phyloP scores from a whole-genome alignment of 83 land plant species.

The Picea abies region DNA sequence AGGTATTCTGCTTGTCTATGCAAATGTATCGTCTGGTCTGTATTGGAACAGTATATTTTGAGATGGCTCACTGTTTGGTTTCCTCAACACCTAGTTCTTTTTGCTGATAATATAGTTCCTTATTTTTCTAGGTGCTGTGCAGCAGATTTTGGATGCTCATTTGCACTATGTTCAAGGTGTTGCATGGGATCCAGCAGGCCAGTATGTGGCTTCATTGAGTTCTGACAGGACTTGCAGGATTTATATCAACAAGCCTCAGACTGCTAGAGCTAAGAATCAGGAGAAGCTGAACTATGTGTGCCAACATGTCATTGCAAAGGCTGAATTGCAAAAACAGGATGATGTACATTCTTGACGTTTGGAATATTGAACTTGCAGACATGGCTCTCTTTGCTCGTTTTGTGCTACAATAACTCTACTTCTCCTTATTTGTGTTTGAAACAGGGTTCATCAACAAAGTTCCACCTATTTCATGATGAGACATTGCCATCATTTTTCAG shows the following conservation, averaged over 20 bases:
- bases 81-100: neutral
- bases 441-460: conserved; percentile 41
- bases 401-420: neutral
- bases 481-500: conserved; percentile 96
- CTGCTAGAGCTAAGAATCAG: conserved; percentile 40
- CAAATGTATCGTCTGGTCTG: neutral
- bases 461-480: conserved; percentile 94
- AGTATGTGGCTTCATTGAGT: conserved; percentile 89
- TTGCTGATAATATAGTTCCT: neutral
- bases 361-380: neutral
- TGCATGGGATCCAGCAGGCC: conserved; percentile 95
- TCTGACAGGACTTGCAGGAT: conserved; percentile 93
- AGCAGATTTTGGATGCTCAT: conserved; percentile 88
- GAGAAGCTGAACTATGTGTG: conserved; percentile 68
- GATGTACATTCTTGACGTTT: neutral
- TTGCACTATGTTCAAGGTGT: conserved; percentile 98
- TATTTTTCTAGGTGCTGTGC: conserved; percentile 62
- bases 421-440: neutral
- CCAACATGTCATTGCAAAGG: conserved; percentile 75
- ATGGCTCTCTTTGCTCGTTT: conserved; percentile 6
- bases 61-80: neutral
- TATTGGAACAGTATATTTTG: neutral
- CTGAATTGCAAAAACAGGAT: conserved; percentile 40
- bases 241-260: conserved; percentile 59
- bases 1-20: conserved; percentile 43